These are phyloP conservation scores for Scleromitrula shiraiana DNA, from an alignment of 2,329 filamentous ascomycete genomes.

Conservation along the genomic window DNA sequence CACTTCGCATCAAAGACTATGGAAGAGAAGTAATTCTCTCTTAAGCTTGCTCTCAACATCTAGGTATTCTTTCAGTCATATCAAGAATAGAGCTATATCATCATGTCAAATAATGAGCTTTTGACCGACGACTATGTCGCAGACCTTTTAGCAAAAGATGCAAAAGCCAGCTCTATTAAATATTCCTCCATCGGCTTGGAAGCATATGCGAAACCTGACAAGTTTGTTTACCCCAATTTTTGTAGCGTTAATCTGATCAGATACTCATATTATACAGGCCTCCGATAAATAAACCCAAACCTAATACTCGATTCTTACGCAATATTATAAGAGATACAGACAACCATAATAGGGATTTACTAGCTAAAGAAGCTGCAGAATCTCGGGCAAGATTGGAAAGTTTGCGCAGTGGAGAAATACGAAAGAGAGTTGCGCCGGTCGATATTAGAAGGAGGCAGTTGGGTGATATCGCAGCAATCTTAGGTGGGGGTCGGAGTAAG, in stretches of 20 bases:
- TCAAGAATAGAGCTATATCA: too few species aligned
- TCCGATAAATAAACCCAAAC: slow-evolving; percentile 65
- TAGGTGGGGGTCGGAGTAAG: slow-evolving; percentile 34
- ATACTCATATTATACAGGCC: slow-evolving; percentile 16
- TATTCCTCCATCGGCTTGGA: slow-evolving; percentile 70
- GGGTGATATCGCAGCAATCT: slow-evolving; percentile 51
- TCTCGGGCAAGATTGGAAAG: slow-evolving; percentile 60
- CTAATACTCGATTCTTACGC: slow-evolving; percentile 82
- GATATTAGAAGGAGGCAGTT: slow-evolving; percentile 52
- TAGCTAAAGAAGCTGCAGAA: slow-evolving; percentile 77
- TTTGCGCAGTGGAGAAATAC: slow-evolving; percentile 39
- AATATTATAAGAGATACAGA: slow-evolving; percentile 86
- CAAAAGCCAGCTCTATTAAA: slow-evolving; percentile 61
- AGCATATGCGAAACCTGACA: slow-evolving; percentile 47
- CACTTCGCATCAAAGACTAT: too few species aligned
- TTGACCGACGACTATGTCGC: slow-evolving; percentile 74
- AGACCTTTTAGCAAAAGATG: slow-evolving; percentile 70
- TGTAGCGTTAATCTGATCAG: slow-evolving; percentile 5
- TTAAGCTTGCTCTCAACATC: not conserved
- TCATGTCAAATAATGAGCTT: slow-evolving; percentile 18
- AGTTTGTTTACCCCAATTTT: slow-evolving; percentile 13
- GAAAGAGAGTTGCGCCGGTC: slow-evolving; percentile 37
- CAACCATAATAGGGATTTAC: slow-evolving; percentile 77
- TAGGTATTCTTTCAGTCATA: not conserved
- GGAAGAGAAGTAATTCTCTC: not conserved